phyloP scores from a whole-genome alignment of 176 grass and related monocot species.

The Bolboschoenus planiculmis region DNA sequence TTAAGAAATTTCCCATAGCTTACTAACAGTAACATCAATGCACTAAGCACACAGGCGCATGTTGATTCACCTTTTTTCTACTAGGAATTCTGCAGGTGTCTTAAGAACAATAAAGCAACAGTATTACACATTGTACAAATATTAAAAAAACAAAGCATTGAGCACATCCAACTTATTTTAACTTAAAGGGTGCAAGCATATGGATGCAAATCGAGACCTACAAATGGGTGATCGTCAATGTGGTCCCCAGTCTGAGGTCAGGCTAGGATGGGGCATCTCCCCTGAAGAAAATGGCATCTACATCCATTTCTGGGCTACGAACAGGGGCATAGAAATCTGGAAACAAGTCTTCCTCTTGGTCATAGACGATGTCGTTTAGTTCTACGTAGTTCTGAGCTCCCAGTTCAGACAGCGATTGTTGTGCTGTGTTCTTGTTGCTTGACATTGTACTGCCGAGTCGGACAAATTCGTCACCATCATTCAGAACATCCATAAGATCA shows the following conservation, averaged over 20 bases:
- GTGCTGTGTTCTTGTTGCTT: not conserved
- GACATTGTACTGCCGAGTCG: not conserved
- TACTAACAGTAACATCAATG: not conserved
- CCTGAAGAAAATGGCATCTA: not conserved
- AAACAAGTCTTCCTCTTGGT: not conserved
- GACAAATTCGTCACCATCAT: not conserved
- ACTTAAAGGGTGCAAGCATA: not conserved
- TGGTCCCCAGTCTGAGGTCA: not conserved
- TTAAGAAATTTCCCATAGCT: not conserved
- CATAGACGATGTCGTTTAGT: constrained; percentile 42
- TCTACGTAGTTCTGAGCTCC: constrained; percentile 40
- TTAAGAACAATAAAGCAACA: not conserved
- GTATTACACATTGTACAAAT: not conserved
- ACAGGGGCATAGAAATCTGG: not conserved
- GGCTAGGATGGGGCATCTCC: not conserved
- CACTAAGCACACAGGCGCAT: not conserved
- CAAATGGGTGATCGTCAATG: not conserved
- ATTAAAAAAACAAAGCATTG: not conserved
- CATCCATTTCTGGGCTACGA: not conserved
- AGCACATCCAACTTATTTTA: not conserved
- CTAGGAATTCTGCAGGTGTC: not conserved
- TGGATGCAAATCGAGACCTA: not conserved
- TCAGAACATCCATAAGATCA: constrained; percentile 20
- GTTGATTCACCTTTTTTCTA: not conserved
- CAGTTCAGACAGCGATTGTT: constrained; percentile 25